Evolutionary conservation across 192 early-diverging fungal genomes (phyloP), one percentile per base, ranked within the genome.

Genomic region (Coemansia guatemalensis): DNA sequence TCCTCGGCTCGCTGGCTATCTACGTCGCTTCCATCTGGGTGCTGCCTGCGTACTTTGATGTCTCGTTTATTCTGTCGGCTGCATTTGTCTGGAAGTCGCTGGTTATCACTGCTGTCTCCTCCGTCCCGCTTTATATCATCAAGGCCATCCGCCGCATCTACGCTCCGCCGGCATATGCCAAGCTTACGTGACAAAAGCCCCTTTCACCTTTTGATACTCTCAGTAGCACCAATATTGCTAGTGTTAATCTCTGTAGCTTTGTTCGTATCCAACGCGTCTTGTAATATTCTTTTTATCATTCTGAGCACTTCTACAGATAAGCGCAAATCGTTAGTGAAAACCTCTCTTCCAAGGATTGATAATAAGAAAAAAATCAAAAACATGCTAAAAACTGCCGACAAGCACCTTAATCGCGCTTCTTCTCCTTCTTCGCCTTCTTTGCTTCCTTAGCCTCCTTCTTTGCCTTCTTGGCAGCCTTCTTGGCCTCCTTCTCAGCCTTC

Each of bases 1-100:
- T 94, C 66, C 64, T 98, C 22, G 82, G 85, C 3, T 95, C 94
- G 8, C 74, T 95, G 2, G 68, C 87, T 18, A 83, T 95, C 30
- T 98, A 98, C 62, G 82, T 95, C 61, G 84, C 80, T 3, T 96
- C 94, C 1, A 98, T 98, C 86, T 90, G 86, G 78, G 80, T 95
- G 22, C 67, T 98, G 50, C 90, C 90, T 14, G 88, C 92, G 0
- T 92, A 98, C 73, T 98, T 98, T 87, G 94, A 98, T 62, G 58
- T 92, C 56, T 63, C 83, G 29, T 98, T 98, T 68, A 96, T 98
- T 58, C 58, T 93, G 53, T 90, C 93, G 4, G 79, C 71, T 47
- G 81, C 86, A 12, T 98, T 96, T 84, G 79, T 92, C 20, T 94
- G 93, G 93, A 98, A 98, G 66, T 88, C 93, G 0, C 81, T 87